Evolutionary conservation across 2,329 filamentous ascomycete species (phyloP), one percentile per base, ranked within the genome.

Genomic region (Penicillium janthinellum): DNA sequence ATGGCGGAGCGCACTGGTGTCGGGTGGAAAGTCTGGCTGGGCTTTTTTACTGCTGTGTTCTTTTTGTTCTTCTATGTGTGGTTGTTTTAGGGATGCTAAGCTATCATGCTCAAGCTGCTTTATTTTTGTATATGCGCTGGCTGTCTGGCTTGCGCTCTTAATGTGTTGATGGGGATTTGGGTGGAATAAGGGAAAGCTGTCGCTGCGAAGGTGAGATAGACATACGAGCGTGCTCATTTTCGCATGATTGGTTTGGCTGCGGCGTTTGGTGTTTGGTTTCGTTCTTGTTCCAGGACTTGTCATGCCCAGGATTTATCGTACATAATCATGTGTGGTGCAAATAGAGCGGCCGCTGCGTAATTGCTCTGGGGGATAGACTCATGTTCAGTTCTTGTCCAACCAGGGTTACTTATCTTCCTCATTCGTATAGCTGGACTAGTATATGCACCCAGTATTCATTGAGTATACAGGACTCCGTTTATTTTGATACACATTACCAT

Each of bases 1-100:
- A 99, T 99, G 95, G 95, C 95, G 4, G 86, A 98, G 79, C 84
- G 88, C 70, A 96, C 93, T 2, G 95, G 95, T n/a, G 89, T 99
- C 10, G 89, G 92, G 71, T 99, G 95, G 95, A 94, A 86, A 78
- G 90, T 93, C 58, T 99, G 95, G 95, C 76, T 97, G 54, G 83
- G 82, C 45, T 99, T 99, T 78, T 96, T 99, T 75, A 83, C 87
- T 5, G 90, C 88, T 38, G 91, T 98, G 17, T 86, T 89, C 63
- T 73, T 94, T 57, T 76, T 98, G 66, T 99, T 99, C 77, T 86
- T 87, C 67, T 99, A 94, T 76, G 94, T 98, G 60, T 97, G 94
- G 93, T 77, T 96, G 61, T 95, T 91, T 71, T 94, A 75, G 84
- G 63, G 62, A 48, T 59, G 63, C 47, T 64, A 42, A n/a, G 15